Conservation (phyloP, 1,284 basidiomycete species). For the Microbotryum lychnidis-dioicae region DNA sequence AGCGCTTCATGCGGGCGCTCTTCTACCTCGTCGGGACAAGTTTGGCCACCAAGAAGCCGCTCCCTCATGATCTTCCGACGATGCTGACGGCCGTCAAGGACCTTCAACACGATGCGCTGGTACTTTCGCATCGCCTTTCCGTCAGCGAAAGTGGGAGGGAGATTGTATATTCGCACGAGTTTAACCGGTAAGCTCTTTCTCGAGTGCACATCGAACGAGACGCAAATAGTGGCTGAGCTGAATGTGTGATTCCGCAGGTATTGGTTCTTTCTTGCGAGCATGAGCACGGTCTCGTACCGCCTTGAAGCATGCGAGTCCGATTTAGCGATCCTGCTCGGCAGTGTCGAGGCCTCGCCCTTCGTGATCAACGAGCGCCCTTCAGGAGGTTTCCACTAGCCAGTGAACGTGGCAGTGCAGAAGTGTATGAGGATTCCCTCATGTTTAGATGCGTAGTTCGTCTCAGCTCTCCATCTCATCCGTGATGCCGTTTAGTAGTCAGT, state of each 20-base stretch:
- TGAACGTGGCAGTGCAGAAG: too few species aligned
- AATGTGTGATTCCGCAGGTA: conserved; percentile 22
- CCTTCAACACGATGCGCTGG: conserved; percentile 38
- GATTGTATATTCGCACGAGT: conserved; percentile 33
- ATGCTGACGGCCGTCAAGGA: conserved; percentile 24
- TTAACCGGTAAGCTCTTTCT: conserved; percentile 25
- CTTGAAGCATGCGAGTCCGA: conserved; percentile 32
- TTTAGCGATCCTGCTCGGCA: conserved; percentile 33
- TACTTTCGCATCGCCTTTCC: conserved; percentile 34
- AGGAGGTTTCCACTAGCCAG: too few species aligned
- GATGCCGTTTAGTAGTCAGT: too few species aligned
- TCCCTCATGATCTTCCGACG: conserved; percentile 35
- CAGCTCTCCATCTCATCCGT: too few species aligned
- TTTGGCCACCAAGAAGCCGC: conserved; percentile 16
- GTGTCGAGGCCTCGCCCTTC: conserved; percentile 30
- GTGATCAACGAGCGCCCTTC: conserved; percentile 2
- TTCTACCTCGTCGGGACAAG: conserved; percentile 3
- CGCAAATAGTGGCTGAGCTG: not conserved
- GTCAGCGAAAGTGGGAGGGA: conserved; percentile 32
- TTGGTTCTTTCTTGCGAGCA: conserved; percentile 13
- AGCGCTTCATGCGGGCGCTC: conserved; percentile 6
- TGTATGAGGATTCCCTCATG: too few species aligned
- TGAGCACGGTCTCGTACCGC: not conserved
- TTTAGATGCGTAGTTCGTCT: too few species aligned
- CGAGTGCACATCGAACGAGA: not conserved